These are phyloP conservation scores for Hypoxylon trugodes DNA, from an alignment of 495 filamentous ascomycete species.

Conservation along the genomic window DNA sequence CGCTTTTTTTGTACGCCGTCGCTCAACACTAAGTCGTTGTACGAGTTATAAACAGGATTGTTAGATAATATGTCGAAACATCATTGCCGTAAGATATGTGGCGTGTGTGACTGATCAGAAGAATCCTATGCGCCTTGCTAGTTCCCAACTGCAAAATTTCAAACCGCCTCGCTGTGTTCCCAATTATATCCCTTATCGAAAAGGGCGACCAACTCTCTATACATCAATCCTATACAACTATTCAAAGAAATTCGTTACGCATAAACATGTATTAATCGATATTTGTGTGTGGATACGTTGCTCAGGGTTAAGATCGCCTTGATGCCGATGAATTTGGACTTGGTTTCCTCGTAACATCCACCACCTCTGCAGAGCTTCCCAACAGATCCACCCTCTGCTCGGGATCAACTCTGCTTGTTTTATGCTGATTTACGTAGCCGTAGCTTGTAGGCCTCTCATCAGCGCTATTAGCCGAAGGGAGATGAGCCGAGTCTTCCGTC, in stretches of 20 bases:
- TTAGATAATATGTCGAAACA: constrained; percentile 22
- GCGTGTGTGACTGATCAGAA: constrained; percentile 35
- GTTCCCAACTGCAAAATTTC: constrained; percentile 30
- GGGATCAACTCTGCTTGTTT: constrained; percentile 64
- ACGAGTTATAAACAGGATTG: constrained; percentile 34
- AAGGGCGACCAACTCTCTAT: constrained; percentile 32
- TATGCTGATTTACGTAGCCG: constrained; percentile 79
- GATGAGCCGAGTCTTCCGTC: constrained; percentile 53
- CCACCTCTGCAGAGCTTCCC: constrained; percentile 61
- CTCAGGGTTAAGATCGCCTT: constrained; percentile 16
- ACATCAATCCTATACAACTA: constrained; percentile 38
- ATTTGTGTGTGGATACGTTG: not conserved
- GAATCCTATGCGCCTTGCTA: constrained; percentile 42
- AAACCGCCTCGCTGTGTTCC: constrained; percentile 35
- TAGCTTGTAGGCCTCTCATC: constrained; percentile 70
- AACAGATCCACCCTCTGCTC: constrained; percentile 50
- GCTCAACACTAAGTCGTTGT: constrained; percentile 37
- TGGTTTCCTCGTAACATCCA: constrained; percentile 43
- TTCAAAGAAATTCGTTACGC: constrained; percentile 42
- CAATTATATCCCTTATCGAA: constrained; percentile 25
- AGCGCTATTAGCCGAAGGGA: constrained; percentile 36
- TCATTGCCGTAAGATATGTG: constrained; percentile 25
- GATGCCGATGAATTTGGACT: constrained; percentile 32
- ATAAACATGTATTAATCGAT: constrained; percentile 25
- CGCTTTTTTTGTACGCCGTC: constrained; percentile 48